Conservation (phyloP, 176 grass and related monocot species). For the barley (Hordeum vulgare) region DNA sequence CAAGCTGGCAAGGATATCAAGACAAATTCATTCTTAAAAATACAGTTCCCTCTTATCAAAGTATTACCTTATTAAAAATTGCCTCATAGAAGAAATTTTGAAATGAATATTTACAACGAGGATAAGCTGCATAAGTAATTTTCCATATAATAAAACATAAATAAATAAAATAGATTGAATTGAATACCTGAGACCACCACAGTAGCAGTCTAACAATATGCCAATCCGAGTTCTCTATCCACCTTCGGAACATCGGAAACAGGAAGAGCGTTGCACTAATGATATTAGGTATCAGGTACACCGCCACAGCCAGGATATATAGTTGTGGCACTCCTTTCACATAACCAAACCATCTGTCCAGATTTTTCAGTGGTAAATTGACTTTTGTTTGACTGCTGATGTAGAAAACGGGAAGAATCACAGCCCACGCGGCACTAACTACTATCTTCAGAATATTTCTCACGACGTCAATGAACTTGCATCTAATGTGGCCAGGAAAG, state of each 20-base stretch:
- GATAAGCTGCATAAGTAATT: neutral
- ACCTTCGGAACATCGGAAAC: constrained; percentile 80
- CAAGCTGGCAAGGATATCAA: neutral
- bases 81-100: neutral
- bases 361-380: constrained; percentile 36
- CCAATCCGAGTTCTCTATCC: constrained; percentile 93
- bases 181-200: constrained; percentile 96
- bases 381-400: constrained; percentile 51
- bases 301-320: constrained; percentile 72
- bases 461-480: constrained; percentile 65
- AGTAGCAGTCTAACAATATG: constrained; percentile 69
- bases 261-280: constrained; percentile 60
- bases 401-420: constrained; percentile 90
- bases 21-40: neutral
- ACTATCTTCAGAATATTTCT: constrained; percentile 79
- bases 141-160: neutral
- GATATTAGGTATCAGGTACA: constrained; percentile 84
- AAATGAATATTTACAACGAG: neutral
- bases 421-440: constrained; percentile 66
- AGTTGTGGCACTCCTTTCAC: constrained; percentile 75
- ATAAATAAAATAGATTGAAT: neutral
- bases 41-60: neutral
- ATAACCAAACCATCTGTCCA: constrained; percentile 48
- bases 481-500: constrained; percentile 76
- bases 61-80: constrained; percentile 15